These are phyloP conservation scores for Sporothrix luriei DNA, from an alignment of 2,329 filamentous ascomycete species.

Conservation along the genomic window DNA sequence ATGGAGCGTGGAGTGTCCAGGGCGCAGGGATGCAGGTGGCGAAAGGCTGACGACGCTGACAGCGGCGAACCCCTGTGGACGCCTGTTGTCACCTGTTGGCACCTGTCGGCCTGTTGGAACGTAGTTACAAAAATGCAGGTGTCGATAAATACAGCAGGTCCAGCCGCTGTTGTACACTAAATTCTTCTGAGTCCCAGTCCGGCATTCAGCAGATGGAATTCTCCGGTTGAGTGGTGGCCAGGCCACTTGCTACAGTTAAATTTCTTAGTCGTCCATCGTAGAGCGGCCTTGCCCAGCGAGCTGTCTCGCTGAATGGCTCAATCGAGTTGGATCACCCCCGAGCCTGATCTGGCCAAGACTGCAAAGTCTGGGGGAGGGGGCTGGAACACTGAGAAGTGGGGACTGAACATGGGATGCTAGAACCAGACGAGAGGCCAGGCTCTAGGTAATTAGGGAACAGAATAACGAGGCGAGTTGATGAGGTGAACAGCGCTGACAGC, in stretches of 20 bases:
- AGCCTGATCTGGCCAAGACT: neutral
- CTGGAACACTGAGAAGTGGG: neutral
- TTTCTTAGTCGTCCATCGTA: conserved; percentile 4
- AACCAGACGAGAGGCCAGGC: no score
- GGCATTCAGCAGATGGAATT: conserved; percentile 23
- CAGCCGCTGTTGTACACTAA: neutral
- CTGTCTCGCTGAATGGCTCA: neutral
- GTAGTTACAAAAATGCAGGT: no score
- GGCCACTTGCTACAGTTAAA: neutral
- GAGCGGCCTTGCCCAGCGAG: neutral
- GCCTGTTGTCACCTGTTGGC: neutral
- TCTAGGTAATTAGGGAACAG: no score
- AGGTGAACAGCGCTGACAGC: neutral
- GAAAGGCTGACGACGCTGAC: neutral
- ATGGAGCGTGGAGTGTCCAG: neutral
- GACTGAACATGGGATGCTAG: neutral
- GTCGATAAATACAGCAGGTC: neutral
- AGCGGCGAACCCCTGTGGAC: neutral
- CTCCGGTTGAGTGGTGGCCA: neutral
- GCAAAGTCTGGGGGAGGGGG: conserved; percentile 26
- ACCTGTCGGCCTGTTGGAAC: neutral
- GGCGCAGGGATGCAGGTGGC: neutral
- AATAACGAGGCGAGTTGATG: conserved; percentile 15
- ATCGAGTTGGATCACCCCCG: neutral
- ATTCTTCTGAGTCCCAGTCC: neutral